Percentiles rank a stretch among this genome's conserved stretches.
Evolutionary conservation across 371 early-diverging fungal species (phyloP).

Genomic region (Mortierella sp.): DNA sequence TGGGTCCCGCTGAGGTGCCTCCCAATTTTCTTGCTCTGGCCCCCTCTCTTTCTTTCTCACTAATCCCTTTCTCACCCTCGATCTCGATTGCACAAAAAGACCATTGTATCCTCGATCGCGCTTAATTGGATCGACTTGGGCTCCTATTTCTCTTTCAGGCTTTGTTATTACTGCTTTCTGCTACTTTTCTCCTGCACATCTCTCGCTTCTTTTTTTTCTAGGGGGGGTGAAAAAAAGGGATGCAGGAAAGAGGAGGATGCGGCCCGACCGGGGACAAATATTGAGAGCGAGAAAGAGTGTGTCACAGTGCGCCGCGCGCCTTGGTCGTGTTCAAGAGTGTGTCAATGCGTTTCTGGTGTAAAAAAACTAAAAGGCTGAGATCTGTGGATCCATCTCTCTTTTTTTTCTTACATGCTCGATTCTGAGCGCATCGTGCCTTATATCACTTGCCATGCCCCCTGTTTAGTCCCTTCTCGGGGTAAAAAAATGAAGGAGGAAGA

Average conservation of each 20-base stretch:
- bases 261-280: not conserved
- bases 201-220: not conserved
- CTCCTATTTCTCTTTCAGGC: not conserved
- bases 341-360: not conserved
- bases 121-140: not conserved
- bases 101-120: not conserved
- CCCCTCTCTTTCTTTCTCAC: not conserved
- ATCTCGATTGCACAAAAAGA: no score
- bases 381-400: not conserved
- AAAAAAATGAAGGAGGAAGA: not conserved
- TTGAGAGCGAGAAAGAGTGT: not conserved
- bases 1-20: not conserved
- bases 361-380: not conserved
- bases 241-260: not conserved
- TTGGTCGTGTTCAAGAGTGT: not conserved
- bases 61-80: not conserved
- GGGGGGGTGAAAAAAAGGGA: not conserved
- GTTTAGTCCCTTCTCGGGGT: not conserved
- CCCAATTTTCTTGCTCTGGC: not conserved
- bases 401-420: not conserved
- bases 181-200: not conserved
- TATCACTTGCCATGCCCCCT: not conserved
- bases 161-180: not conserved
- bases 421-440: not conserved
- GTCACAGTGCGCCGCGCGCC: not conserved